These are phyloP conservation scores for Cladosporium phlei DNA, from an alignment of 2,329 filamentous ascomycete genomes.

Conservation along the genomic window DNA sequence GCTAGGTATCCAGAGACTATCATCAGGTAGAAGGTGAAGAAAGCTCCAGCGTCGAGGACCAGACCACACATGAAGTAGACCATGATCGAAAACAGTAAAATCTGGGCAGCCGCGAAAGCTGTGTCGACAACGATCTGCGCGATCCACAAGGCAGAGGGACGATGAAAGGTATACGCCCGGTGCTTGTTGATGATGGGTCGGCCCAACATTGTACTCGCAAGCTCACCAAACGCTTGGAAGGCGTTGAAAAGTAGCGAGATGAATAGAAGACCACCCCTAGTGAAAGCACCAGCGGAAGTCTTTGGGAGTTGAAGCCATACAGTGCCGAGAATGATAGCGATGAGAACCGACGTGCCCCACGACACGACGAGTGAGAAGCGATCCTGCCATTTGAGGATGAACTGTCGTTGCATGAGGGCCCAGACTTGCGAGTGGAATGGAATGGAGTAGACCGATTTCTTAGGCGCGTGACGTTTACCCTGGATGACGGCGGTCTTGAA, in stretches of 20 bases:
- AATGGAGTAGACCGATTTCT: constrained; percentile 74
- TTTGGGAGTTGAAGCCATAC: constrained; percentile 68
- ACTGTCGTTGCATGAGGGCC: constrained; percentile 79
- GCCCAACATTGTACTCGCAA: constrained; percentile 70
- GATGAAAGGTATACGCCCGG: constrained; percentile 74
- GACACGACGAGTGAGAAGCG: constrained; percentile 70
- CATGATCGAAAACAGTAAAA: constrained; percentile 67
- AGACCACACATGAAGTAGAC: constrained; percentile 76
- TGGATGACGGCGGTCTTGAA: constrained; percentile 72
- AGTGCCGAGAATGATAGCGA: constrained; percentile 74
- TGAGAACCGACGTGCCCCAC: constrained; percentile 66
- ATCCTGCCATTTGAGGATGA: constrained; percentile 80
- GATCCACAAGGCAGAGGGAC: constrained; percentile 77
- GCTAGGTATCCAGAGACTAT: constrained; percentile 38
- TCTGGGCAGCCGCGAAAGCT: constrained; percentile 65
- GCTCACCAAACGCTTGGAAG: constrained; percentile 78
- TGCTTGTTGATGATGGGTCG: constrained; percentile 79
- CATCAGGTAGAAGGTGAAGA: constrained; percentile 68
- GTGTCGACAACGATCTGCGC: constrained; percentile 73
- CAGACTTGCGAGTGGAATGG: constrained; percentile 79
- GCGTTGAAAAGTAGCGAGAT: constrained; percentile 77
- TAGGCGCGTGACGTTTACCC: constrained; percentile 68
- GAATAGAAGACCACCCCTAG: constrained; percentile 76
- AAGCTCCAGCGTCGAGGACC: constrained; percentile 64
- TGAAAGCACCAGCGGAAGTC: constrained; percentile 66